These are phyloP conservation scores for Xerophyta viscosa DNA, from an alignment of 106 monocot species.

Conservation along the genomic window DNA sequence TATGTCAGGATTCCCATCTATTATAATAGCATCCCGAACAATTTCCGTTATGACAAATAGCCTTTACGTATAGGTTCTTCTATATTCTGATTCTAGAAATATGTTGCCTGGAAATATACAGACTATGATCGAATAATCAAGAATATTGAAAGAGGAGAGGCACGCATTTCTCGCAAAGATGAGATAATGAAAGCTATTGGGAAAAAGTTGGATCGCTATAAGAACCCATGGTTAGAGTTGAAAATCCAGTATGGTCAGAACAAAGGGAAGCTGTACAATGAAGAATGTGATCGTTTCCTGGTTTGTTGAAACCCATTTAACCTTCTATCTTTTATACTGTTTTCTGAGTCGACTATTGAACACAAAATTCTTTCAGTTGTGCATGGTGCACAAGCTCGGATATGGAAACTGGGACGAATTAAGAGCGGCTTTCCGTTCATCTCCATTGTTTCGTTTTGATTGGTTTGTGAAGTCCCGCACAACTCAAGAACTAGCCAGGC, in stretches of 20 bases:
- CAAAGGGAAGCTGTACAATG: constrained; percentile 95
- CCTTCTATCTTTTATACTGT: not conserved
- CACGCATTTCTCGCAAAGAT: constrained; percentile 82
- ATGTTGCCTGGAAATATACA: constrained; percentile 4
- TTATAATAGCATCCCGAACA: too few relatives aligned
- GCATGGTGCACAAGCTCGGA: constrained; percentile 95
- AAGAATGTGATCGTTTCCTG: constrained; percentile 98
- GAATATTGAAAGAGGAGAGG: constrained; percentile 97
- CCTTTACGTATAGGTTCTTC: too few relatives aligned
- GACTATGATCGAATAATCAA: constrained; percentile 96
- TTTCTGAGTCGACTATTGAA: not conserved
- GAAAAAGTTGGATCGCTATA: constrained; percentile 90
- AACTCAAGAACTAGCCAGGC: constrained; percentile 82
- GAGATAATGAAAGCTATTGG: constrained; percentile 96
- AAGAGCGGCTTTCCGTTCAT: constrained; percentile 80
- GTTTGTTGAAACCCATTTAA: constrained; percentile 22
- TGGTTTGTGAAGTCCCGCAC: constrained; percentile 99
- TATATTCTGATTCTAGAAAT: too few relatives aligned
- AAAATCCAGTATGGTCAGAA: constrained; percentile 99
- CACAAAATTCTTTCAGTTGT: constrained; percentile 42
- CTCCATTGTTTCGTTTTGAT: constrained; percentile 91
- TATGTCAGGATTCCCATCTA: too few relatives aligned
- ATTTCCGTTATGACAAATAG: too few relatives aligned
- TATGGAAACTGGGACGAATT: constrained; percentile 98
- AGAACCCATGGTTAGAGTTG: constrained; percentile 94